Conservation (phyloP, 148 eudicot species). For the Oxyria digyna region DNA sequence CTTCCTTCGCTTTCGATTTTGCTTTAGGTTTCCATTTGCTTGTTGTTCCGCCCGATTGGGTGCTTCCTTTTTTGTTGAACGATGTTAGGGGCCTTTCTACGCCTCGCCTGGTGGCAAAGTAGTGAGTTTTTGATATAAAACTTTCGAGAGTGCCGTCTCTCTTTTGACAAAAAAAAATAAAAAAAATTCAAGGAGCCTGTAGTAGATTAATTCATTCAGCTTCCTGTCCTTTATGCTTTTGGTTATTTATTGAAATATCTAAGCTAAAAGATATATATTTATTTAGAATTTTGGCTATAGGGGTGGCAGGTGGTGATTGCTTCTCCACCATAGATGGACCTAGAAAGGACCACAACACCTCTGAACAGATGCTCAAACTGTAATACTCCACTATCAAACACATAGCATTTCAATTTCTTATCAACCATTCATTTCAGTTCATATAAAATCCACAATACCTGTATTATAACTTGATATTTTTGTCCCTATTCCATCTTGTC, state of each 20-base stretch:
- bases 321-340: conserved; percentile 8
- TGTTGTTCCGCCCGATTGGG: too few relatives aligned
- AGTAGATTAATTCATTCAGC: too few relatives aligned
- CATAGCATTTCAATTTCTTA: conserved; percentile 8
- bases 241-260: background rate
- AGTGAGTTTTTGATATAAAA: too few relatives aligned
- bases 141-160: too few relatives aligned
- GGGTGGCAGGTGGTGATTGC: conserved; percentile 2
- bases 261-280: background rate
- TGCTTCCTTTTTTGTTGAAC: too few relatives aligned
- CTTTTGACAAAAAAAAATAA: too few relatives aligned
- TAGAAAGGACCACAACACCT: conserved; percentile 1
- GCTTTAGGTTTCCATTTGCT: too few relatives aligned
- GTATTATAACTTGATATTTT: background rate
- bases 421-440: conserved; percentile 5
- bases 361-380: background rate
- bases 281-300: background rate
- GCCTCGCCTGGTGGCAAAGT: too few relatives aligned
- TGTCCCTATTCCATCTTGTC: conserved; percentile 2
- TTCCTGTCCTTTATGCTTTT: background rate
- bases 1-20: too few relatives aligned
- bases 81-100: too few relatives aligned
- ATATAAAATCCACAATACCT: background rate
- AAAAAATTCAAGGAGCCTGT: too few relatives aligned
- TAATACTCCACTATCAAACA: conserved; percentile 7